These are phyloP conservation scores for Tetrapisispora pingtungensis DNA, from an alignment of 805 yeast species.

Conservation along the genomic window DNA sequence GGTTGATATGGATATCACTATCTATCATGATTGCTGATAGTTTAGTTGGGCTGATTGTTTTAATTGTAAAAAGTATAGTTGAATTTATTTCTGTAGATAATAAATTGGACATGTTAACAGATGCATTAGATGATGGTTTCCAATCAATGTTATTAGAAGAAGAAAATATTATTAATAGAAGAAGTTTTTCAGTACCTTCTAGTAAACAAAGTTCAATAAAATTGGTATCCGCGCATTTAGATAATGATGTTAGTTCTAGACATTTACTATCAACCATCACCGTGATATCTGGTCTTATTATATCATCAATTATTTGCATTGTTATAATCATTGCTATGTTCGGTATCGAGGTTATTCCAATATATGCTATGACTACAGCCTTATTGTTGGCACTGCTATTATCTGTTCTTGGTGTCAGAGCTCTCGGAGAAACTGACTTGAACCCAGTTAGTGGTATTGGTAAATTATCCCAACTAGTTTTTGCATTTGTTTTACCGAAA, in stretches of 20 bases:
- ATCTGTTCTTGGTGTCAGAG: constrained; percentile 82
- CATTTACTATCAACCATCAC: constrained; percentile 42
- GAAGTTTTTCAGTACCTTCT: constrained; percentile 4
- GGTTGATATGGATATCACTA: constrained; percentile 92
- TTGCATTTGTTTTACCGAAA: constrained; percentile 71
- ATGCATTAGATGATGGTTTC: constrained; percentile 23
- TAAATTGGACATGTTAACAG: constrained; percentile 15
- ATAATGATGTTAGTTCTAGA: constrained; percentile 32
- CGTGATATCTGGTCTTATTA: constrained; percentile 49
- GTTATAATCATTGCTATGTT: constrained; percentile 57
- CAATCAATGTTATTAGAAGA: constrained; percentile 28
- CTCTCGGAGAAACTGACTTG: constrained; percentile 91
- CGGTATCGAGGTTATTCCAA: constrained; percentile 53
- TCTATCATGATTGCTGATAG: constrained; percentile 93
- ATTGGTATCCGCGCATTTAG: constrained; percentile 24
- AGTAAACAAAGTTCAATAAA: constrained; percentile 21
- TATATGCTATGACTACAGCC: constrained; percentile 59
- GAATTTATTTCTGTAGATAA: constrained; percentile 19
- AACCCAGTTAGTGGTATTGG: constrained; percentile 97
- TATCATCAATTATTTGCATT: constrained; percentile 61
- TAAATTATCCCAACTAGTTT: constrained; percentile 78
- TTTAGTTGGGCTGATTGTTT: constrained; percentile 63
- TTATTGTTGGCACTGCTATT: constrained; percentile 66
- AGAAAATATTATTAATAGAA: constrained; percentile 21
- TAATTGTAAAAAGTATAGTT: constrained; percentile 38